Percentiles rank a stretch among this genome's conserved stretches.
phyloP scores from a whole-genome alignment of 495 filamentous ascomycete genomes.

The Penicillium malachiteum region DNA sequence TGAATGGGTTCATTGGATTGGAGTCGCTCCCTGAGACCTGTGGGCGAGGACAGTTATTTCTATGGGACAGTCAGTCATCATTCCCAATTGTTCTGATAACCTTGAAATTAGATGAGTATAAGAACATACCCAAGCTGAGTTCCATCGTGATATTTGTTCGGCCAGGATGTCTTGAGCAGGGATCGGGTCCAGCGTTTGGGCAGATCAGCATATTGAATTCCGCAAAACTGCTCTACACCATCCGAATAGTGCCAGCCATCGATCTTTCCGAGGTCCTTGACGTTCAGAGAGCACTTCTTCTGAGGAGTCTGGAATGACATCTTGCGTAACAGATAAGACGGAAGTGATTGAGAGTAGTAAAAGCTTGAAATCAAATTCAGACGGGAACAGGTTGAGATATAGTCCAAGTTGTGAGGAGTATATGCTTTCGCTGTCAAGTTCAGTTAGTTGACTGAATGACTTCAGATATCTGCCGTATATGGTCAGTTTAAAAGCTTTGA shows the following conservation, averaged over 20 bases:
- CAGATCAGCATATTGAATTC: slow-evolving; percentile 11
- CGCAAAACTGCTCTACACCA: slow-evolving; percentile 15
- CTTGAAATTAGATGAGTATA: background rate
- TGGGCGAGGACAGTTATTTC: slow-evolving; percentile 11
- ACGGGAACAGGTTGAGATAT: background rate
- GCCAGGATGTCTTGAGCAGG: slow-evolving; percentile 9
- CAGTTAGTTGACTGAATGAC: no score
- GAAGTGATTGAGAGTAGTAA: no score
- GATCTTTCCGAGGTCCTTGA: slow-evolving; percentile 5
- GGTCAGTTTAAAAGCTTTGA: no score
- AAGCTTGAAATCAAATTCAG: background rate
- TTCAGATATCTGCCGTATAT: no score
- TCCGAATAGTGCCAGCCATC: slow-evolving; percentile 10
- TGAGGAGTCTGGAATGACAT: slow-evolving; percentile 13
- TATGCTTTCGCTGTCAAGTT: no score
- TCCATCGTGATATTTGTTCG: slow-evolving; percentile 11
- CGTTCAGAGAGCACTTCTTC: slow-evolving; percentile 2
- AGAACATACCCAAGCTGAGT: slow-evolving; percentile 12
- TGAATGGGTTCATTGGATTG: slow-evolving; percentile 8
- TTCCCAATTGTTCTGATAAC: no score
- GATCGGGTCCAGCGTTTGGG: slow-evolving; percentile 15
- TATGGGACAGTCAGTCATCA: background rate
- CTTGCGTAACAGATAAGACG: background rate
- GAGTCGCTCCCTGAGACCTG: slow-evolving; percentile 1
- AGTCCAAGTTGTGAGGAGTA: no score